Evolutionary conservation across 441 rosid species (phyloP).

Genomic region (Brassica hybrid): DNA sequence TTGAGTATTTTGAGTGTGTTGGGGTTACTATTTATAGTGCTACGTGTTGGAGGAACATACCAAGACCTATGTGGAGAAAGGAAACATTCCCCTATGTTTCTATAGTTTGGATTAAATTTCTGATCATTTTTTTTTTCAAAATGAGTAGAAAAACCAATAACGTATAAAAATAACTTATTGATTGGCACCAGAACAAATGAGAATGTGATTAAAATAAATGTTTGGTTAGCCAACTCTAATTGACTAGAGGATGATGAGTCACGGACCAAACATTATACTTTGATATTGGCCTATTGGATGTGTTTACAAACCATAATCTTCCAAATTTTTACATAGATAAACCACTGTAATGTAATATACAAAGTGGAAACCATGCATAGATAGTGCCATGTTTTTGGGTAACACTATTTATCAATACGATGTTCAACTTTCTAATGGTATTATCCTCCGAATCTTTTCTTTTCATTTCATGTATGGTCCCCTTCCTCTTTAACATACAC

Average conservation of each 20-base stretch:
- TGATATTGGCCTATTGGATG: neutral
- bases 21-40: slow-evolving; percentile 37
- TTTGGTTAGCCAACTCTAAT: slow-evolving; percentile 47
- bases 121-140: neutral
- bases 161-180: neutral
- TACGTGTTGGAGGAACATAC: slow-evolving; percentile 32
- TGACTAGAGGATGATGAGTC: slow-evolving; percentile 47
- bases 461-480: slow-evolving; percentile 22
- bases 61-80: slow-evolving; percentile 1
- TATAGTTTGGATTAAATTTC: neutral
- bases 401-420: slow-evolving; percentile 39
- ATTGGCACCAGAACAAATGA: slow-evolving; percentile 18
- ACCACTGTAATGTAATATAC: slow-evolving; percentile 24
- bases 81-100: slow-evolving; percentile 22
- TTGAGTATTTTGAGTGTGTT: slow-evolving; percentile 22
- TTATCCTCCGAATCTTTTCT: slow-evolving; percentile 34
- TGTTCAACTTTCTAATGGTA: slow-evolving; percentile 40
- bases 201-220: slow-evolving; percentile 15
- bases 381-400: slow-evolving; percentile 45
- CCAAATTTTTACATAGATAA: slow-evolving; percentile 1
- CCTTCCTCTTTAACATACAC: slow-evolving; percentile 10
- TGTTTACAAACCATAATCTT: slow-evolving; percentile 33
- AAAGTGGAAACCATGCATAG: slow-evolving; percentile 32
- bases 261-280: slow-evolving; percentile 23
- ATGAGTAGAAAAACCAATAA: neutral